Evolutionary conservation across 345 rosid species (phyloP), one percentile per base, ranked within the genome.

Genomic region (Citrus glauca): DNA sequence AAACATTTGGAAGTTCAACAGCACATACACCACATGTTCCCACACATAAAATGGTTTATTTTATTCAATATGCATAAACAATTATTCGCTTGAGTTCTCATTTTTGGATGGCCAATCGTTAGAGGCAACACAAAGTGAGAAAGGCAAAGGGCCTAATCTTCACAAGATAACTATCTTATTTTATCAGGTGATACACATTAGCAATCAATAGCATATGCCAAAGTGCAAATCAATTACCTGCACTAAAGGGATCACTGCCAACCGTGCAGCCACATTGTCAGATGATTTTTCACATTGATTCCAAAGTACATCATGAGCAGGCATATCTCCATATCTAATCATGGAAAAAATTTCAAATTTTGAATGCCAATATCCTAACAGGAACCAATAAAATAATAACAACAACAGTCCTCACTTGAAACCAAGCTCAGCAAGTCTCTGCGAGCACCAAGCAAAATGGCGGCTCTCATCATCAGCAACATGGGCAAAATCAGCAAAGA

Each of bases 391-490:
- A 57, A n/a, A 50, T 10, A 50, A 62, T 20, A 30, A 70, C 11
- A 40, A 66, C 11, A 40, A 66, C 33, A 72, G 62, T 53, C 37
- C 91, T 72, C 69, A 93, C 99, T 81, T 91, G 91, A 92, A 92
- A 68, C 98, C 99, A 79, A 95, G 94, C 88, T 93, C 94, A 42
- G 89, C 78, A 30, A 95, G 96, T 84, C 99, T 83, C 81, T 92
- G 97, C 0, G 96, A 93, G 82, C 98, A 95, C 98, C 98, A 95
- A 76, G 89, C 81, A 76, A 93, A 95, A 83, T 95, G 99, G 19
- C 96, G 94, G 75, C 99, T 95, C 88, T 95, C 98, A 73, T 95
- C 99, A 79, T 93, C 98, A 66, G 99, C 99, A 67, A 95, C 99
- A 82, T 78, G 98, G 62, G 96, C 97, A 81, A 95, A 95, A 81